These are phyloP conservation scores for Triangularia verruculosa DNA, from an alignment of 2,329 filamentous ascomycete species.

Conservation along the genomic window DNA sequence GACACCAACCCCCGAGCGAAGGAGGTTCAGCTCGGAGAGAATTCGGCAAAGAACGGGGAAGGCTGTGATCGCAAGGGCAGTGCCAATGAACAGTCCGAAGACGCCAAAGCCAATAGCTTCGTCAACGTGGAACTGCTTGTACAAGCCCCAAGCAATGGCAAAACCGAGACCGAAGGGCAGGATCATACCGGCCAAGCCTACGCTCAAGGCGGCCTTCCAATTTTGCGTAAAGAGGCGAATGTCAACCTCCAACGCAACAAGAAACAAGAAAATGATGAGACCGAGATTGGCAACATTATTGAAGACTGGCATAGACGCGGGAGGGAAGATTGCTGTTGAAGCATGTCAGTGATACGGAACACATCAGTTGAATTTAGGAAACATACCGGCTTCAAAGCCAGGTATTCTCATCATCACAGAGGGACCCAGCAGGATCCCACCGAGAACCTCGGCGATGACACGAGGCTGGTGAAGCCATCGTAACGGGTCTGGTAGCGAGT, in stretches of 20 bases:
- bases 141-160: conserved; percentile 78
- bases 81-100: conserved; percentile 76
- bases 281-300: conserved; percentile 79
- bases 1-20: conserved; percentile 78
- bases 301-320: conserved; percentile 69
- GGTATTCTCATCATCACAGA: conserved; percentile 86
- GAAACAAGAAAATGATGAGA: conserved; percentile 79
- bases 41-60: conserved; percentile 94
- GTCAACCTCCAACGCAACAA: conserved; percentile 85
- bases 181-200: conserved; percentile 75
- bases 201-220: conserved; percentile 75
- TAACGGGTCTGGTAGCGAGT: conserved; percentile 24
- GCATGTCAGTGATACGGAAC: neutral
- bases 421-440: conserved; percentile 76
- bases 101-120: conserved; percentile 47
- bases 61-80: conserved; percentile 88
- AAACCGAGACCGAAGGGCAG: conserved; percentile 80
- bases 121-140: conserved; percentile 60
- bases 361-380: neutral
- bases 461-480: conserved; percentile 56
- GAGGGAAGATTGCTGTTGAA: conserved; percentile 66
- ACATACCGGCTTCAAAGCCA: conserved; percentile 56
- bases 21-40: conserved; percentile 82
- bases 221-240: conserved; percentile 73
- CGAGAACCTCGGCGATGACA: conserved; percentile 77